phyloP scores from a whole-genome alignment of 2,329 filamentous ascomycete genomes.

The Diaporthe humulicola region DNA sequence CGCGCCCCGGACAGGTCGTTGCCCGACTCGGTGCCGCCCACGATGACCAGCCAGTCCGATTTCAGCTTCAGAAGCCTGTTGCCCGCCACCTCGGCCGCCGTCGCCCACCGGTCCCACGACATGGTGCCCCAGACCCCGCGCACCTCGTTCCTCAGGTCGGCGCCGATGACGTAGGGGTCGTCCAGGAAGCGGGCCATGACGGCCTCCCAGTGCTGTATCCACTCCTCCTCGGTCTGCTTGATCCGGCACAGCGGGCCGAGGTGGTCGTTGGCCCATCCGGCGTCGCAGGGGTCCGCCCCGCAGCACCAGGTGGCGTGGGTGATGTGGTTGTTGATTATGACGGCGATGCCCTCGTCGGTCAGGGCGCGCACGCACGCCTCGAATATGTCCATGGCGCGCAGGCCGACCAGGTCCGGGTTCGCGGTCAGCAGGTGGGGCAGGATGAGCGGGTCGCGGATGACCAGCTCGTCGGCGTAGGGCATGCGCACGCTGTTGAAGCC shows the following conservation, averaged over 20 bases:
- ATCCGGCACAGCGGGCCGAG: constrained; percentile 72
- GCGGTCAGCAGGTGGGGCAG: constrained; percentile 64
- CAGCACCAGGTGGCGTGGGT: constrained; percentile 78
- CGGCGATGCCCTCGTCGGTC: constrained; percentile 72
- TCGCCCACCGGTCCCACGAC: constrained; percentile 74
- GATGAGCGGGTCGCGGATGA: constrained; percentile 70
- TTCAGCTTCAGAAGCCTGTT: constrained; percentile 72
- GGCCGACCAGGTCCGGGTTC: constrained; percentile 71
- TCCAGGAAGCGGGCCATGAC: constrained; percentile 71
- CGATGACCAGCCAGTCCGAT: constrained; percentile 74
- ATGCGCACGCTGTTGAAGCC: constrained; percentile 80
- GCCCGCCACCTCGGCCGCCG: constrained; percentile 73
- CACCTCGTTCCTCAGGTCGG: constrained; percentile 78
- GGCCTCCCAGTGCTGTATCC: constrained; percentile 76
- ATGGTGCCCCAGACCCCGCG: constrained; percentile 78
- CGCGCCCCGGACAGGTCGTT: constrained; percentile 73
- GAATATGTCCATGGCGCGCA: constrained; percentile 71
- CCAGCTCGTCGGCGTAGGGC: constrained; percentile 78
- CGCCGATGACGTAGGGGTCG: constrained; percentile 74
- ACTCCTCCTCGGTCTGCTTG: constrained; percentile 73
- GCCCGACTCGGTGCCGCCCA: constrained; percentile 76
- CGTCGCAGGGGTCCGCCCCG: constrained; percentile 76
- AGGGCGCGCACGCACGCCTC: constrained; percentile 70
- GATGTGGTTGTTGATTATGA: constrained; percentile 80
- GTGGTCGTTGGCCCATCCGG: constrained; percentile 75